Percentiles rank a stretch among this genome's conserved stretches.
Evolutionary conservation across 2,329 filamentous ascomycete genomes (phyloP).

Genomic region (Phialemonium atrogriseum): DNA sequence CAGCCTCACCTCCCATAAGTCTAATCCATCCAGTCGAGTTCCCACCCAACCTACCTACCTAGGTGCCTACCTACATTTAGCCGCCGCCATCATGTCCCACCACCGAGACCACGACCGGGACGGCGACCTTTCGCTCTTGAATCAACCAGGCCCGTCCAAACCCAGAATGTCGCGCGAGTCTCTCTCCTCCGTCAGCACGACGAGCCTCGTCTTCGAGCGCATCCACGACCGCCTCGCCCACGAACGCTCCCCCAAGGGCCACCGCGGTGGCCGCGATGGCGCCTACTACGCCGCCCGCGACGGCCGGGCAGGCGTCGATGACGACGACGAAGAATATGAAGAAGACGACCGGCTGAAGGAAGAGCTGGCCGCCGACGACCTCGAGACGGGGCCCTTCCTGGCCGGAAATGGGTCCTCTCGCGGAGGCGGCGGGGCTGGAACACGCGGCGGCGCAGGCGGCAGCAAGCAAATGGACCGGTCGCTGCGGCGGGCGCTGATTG

Average conservation of each 20-base stretch:
- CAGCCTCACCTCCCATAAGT: too few relatives aligned
- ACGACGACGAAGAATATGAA: constrained; percentile 28
- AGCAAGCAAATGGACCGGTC: constrained; percentile 56
- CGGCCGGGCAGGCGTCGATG: constrained; percentile 29
- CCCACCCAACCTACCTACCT: too few relatives aligned
- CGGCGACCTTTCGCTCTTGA: not conserved
- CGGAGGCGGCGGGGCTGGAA: constrained; percentile 15
- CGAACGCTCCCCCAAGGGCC: constrained; percentile 23
- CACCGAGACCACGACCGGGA: too few relatives aligned
- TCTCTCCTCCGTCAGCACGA: constrained; percentile 71
- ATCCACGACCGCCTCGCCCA: constrained; percentile 47
- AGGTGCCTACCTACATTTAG: too few relatives aligned
- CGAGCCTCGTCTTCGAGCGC: constrained; percentile 73
- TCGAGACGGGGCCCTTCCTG: constrained; percentile 48
- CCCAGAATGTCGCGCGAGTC: constrained; percentile 46
- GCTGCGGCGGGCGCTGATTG: constrained; percentile 53
- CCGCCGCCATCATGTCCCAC: too few relatives aligned
- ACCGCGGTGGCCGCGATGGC: constrained; percentile 15
- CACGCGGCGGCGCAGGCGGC: constrained; percentile 24
- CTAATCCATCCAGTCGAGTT: too few relatives aligned
- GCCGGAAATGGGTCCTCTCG: constrained; percentile 22
- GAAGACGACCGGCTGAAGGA: constrained; percentile 36
- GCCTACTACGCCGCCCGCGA: constrained; percentile 15
- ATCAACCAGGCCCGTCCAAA: not conserved
- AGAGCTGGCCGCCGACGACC: constrained; percentile 30